A percentile compares a stretch with the other conserved stretches of the same genome.
These are phyloP conservation scores for Acrodontium crateriforme DNA, from an alignment of 2,329 filamentous ascomycete species.

Conservation along the genomic window DNA sequence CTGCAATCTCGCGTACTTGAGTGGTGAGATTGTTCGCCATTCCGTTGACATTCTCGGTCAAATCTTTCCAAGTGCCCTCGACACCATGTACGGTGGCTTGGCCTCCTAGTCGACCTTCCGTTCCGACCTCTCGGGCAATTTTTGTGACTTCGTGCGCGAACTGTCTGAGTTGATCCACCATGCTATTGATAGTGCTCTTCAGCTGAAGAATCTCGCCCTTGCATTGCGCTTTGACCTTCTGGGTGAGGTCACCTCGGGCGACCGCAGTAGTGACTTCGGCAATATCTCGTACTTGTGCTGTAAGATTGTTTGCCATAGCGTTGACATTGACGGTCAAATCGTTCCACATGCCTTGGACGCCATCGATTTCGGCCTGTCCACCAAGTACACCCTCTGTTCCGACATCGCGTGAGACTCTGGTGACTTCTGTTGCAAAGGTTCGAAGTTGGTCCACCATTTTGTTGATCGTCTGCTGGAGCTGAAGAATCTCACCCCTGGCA, in stretches of 20 bases:
- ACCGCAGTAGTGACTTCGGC: slow-evolving; percentile 40
- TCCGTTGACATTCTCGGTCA: slow-evolving; percentile 41
- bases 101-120: slow-evolving; percentile 36
- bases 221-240: slow-evolving; percentile 38
- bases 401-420: slow-evolving; percentile 50
- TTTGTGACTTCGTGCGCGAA: slow-evolving; percentile 41
- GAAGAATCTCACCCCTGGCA: slow-evolving; percentile 83
- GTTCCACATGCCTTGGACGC: slow-evolving; percentile 54
- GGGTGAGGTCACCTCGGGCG: slow-evolving; percentile 37
- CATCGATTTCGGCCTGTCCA: slow-evolving; percentile 50
- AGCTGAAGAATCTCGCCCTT: slow-evolving; percentile 39
- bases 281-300: slow-evolving; percentile 40
- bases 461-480: slow-evolving; percentile 79
- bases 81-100: slow-evolving; percentile 40
- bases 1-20: slow-evolving; percentile 40
- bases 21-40: slow-evolving; percentile 36
- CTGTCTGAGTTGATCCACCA: slow-evolving; percentile 39
- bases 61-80: slow-evolving; percentile 39
- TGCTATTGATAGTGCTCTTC: slow-evolving; percentile 39
- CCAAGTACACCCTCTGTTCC: slow-evolving; percentile 50
- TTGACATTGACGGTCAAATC: slow-evolving; percentile 46
- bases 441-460: slow-evolving; percentile 54
- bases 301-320: slow-evolving; percentile 40
- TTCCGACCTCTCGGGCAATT: slow-evolving; percentile 39
- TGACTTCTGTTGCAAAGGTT: slow-evolving; percentile 51